Conservation (phyloP, 176 grass and related monocot species). For the Rhynchospora pubera region DNA sequence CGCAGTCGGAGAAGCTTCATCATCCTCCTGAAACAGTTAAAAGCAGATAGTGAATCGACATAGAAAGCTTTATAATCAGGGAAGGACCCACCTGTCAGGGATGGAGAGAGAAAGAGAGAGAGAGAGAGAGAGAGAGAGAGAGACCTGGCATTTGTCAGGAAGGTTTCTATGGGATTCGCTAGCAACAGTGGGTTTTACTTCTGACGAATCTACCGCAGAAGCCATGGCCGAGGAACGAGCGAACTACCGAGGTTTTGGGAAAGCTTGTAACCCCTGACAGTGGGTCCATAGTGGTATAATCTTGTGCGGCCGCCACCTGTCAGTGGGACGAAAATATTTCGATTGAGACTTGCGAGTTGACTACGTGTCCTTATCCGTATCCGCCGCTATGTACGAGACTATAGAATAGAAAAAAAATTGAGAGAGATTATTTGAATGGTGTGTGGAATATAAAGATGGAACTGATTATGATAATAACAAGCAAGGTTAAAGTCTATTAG, state of each 20-base stretch:
- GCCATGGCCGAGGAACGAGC: constrained; percentile 7
- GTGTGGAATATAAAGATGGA: too few relatives aligned
- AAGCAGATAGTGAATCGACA: neutral
- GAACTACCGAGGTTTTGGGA: neutral
- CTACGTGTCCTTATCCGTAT: too few relatives aligned
- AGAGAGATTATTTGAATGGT: too few relatives aligned
- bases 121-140: too few relatives aligned
- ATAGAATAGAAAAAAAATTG: too few relatives aligned
- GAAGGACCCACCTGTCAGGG: neutral
- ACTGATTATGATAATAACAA: too few relatives aligned
- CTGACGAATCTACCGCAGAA: constrained; percentile 1
- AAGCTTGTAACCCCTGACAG: neutral
- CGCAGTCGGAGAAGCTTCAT: neutral
- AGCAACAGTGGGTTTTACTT: constrained; percentile 4
- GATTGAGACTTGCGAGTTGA: neutral
- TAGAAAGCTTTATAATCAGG: neutral
- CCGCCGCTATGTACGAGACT: too few relatives aligned
- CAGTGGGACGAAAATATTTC: neutral
- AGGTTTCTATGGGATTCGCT: neutral
- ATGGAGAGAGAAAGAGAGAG: neutral
- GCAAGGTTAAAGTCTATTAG: too few relatives aligned
- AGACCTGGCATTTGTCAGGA: neutral
- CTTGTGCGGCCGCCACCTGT: neutral
- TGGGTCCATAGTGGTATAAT: neutral
- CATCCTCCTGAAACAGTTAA: constrained; percentile 15